Percentiles rank a stretch among this genome's conserved stretches.
Conservation (phyloP, 345 rosid species). For the Psidium friedrichsthalianum region DNA sequence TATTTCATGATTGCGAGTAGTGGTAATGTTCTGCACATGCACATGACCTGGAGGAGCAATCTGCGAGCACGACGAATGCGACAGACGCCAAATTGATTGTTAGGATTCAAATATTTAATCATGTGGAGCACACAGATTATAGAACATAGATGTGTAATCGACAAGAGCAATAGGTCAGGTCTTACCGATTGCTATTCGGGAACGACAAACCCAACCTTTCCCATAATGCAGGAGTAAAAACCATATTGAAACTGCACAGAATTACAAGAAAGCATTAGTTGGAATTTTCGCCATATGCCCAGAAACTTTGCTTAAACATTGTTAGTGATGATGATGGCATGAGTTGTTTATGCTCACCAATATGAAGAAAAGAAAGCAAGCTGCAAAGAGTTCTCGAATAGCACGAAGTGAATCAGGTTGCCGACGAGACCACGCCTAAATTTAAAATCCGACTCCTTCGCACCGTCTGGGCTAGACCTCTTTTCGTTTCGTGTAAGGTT, state of each 20-base stretch:
- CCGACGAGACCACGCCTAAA: constrained; percentile 45
- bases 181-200: constrained; percentile 63
- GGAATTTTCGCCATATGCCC: background rate
- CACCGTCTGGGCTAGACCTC: background rate
- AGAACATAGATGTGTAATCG: background rate
- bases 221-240: constrained; percentile 74
- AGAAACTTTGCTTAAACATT: background rate
- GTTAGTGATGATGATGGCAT: too few species aligned
- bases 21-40: constrained; percentile 75
- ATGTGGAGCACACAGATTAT: background rate
- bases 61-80: constrained; percentile 8
- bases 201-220: constrained; percentile 36
- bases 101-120: background rate
- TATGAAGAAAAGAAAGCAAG: constrained; percentile 67
- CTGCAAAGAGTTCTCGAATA: constrained; percentile 78
- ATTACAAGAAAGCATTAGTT: background rate
- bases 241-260: constrained; percentile 52
- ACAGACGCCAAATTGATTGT: background rate
- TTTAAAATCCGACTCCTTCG: constrained; percentile 43
- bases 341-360: constrained; percentile 21
- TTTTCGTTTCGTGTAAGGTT: constrained; percentile 31
- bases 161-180: background rate
- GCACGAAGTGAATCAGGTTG: constrained; percentile 56
- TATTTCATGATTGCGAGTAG: constrained; percentile 60
- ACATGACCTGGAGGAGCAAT: constrained; percentile 46